phyloP scores from a whole-genome alignment of 768 basidiomycete genomes.

The Melanogaster broomeanus region DNA sequence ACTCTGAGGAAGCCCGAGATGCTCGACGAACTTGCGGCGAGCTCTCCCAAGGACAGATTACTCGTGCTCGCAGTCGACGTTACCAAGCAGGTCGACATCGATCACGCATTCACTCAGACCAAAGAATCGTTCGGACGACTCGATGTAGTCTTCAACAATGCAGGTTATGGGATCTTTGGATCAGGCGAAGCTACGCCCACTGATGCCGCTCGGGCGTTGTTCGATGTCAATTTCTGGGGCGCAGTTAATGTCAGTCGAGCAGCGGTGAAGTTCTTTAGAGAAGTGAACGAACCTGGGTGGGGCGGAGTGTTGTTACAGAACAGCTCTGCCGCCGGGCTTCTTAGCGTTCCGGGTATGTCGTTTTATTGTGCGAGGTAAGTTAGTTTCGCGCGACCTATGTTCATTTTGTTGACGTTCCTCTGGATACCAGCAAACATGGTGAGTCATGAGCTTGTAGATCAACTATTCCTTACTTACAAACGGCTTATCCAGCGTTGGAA shows the following conservation, averaged over 20 bases:
- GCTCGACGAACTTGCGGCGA: conserved; percentile 5
- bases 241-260: too few species aligned
- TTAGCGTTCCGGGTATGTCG: conserved; percentile 1
- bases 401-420: too few species aligned
- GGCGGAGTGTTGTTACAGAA: conserved; percentile 17
- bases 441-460: too few species aligned
- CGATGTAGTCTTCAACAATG: conserved; percentile 24
- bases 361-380: conserved; percentile 15
- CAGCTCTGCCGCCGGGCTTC: conserved; percentile 7
- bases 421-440: too few species aligned
- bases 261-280: too few species aligned
- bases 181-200: conserved; percentile 25
- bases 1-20: too few species aligned
- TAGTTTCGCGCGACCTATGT: too few species aligned
- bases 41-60: conserved; percentile 5
- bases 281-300: conserved; percentile 3
- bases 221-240: too few species aligned
- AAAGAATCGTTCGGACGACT: too few species aligned
- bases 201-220: conserved; percentile 18
- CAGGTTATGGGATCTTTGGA: conserved; percentile 12
- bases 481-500: too few species aligned
- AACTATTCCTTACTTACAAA: too few species aligned
- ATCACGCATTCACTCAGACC: conserved; percentile 9
- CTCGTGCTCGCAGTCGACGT: conserved; percentile 17
- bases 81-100: conserved; percentile 6